These are phyloP conservation scores for Globisporangium spiculum DNA, from an alignment of 352 stramenopile genomes.

Conservation along the genomic window DNA sequence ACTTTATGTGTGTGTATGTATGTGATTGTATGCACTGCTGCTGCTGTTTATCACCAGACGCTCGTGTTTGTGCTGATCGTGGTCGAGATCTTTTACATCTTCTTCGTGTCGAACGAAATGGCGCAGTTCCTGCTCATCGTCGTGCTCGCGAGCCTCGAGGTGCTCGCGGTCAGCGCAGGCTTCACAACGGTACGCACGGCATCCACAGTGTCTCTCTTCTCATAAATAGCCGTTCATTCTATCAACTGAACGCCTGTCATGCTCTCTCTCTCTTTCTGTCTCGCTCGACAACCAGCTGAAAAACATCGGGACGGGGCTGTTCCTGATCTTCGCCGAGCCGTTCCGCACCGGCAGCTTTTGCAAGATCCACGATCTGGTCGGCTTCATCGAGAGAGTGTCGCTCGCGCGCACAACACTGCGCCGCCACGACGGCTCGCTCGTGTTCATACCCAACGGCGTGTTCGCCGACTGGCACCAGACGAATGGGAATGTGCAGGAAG, in stretches of 20 bases:
- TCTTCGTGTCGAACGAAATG: conserved; percentile 62
- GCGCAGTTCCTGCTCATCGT: conserved; percentile 68
- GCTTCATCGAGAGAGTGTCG: conserved; percentile 76
- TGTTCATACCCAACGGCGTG: conserved; percentile 80
- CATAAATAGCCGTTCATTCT: not conserved
- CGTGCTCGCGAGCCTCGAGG: conserved; percentile 62
- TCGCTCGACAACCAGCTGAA: conserved; percentile 48
- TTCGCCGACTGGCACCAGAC: conserved; percentile 74
- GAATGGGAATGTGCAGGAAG: conserved; percentile 49
- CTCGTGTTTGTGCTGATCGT: conserved; percentile 63
- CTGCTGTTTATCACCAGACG: conserved; percentile 35
- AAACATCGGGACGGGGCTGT: conserved; percentile 77
- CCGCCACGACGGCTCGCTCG: conserved; percentile 52
- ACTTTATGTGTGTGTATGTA: too few relatives aligned
- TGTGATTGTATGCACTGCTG: not conserved
- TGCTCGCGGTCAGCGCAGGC: conserved; percentile 51
- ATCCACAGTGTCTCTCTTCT: not conserved
- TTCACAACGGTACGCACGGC: conserved; percentile 55
- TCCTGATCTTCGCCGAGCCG: conserved; percentile 82
- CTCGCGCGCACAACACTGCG: conserved; percentile 73
- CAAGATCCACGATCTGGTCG: conserved; percentile 40
- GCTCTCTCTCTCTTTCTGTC: not conserved
- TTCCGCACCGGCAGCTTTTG: conserved; percentile 72
- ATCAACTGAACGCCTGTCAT: not conserved
- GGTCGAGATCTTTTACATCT: conserved; percentile 85